Percentiles rank a stretch among this genome's conserved stretches.
These are phyloP conservation scores for Xylariaceae sp. DNA, from an alignment of 2,329 filamentous ascomycete genomes.

Conservation along the genomic window DNA sequence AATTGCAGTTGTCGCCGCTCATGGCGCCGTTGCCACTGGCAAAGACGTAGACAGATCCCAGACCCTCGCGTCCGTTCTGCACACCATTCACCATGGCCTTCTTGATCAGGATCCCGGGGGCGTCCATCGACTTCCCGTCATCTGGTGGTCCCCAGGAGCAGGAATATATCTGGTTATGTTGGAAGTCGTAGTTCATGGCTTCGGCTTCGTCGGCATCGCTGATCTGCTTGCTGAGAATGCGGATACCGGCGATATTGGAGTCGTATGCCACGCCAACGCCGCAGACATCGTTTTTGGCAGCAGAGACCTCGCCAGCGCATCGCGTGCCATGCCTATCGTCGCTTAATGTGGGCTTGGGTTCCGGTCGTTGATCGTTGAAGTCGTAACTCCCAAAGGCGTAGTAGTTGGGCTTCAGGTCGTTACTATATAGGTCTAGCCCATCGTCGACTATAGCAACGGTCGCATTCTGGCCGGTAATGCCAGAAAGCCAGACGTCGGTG, in stretches of 20 bases:
- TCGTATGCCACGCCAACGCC: slow-evolving; percentile 95
- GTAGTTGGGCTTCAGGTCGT: slow-evolving; percentile 88
- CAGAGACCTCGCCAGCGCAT: slow-evolving; percentile 89
- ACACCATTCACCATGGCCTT: slow-evolving; percentile 87
- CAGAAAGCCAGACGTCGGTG: slow-evolving; percentile 85
- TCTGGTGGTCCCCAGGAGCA: slow-evolving; percentile 98
- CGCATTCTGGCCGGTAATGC: slow-evolving; percentile 80
- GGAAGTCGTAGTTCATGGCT: slow-evolving; percentile 85
- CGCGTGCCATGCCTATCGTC: slow-evolving; percentile 90
- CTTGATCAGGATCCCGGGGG: slow-evolving; percentile 78
- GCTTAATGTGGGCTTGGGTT: slow-evolving; percentile 72
- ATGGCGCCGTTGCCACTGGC: slow-evolving; percentile 89
- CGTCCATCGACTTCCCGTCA: slow-evolving; percentile 90
- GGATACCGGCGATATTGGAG: slow-evolving; percentile 80
- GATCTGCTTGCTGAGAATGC: slow-evolving; percentile 86
- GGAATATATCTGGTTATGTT: slow-evolving; percentile 94
- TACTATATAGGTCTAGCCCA: slow-evolving; percentile 90
- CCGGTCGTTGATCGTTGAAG: slow-evolving; percentile 77
- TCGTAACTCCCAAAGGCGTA: slow-evolving; percentile 90
- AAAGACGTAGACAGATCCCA: slow-evolving; percentile 92
- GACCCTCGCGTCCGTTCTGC: slow-evolving; percentile 75
- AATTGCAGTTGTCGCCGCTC: slow-evolving; percentile 93
- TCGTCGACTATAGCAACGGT: slow-evolving; percentile 95
- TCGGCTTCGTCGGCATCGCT: slow-evolving; percentile 86
- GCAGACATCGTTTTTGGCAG: slow-evolving; percentile 86